Percentiles rank a stretch among this genome's conserved stretches.
Conservation (phyloP, 306 rosid species). For the Castanopsis chinensis region DNA sequence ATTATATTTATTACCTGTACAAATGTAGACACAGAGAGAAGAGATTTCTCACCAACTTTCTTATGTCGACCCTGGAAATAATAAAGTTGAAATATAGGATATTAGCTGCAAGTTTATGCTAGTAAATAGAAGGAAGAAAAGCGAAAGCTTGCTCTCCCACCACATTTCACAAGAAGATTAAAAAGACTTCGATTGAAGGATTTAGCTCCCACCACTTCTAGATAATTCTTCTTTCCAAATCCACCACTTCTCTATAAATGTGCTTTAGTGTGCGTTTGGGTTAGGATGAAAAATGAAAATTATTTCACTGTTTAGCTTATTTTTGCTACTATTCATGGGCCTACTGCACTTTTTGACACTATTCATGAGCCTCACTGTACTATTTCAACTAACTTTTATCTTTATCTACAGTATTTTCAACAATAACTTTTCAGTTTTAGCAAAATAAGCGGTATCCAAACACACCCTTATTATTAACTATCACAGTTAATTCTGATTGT, state of each 20-base stretch:
- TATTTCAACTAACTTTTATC: too few species aligned
- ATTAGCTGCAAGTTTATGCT: not conserved
- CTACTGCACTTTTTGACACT: too few species aligned
- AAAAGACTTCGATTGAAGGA: too few species aligned
- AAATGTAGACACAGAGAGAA: not conserved
- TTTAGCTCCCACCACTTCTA: not conserved
- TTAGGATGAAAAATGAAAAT: too few species aligned
- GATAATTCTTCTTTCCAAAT: too few species aligned
- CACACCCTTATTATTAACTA: not conserved
- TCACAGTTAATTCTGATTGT: not conserved
- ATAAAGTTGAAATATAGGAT: not conserved
- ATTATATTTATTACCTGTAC: not conserved
- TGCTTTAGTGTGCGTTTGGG: not conserved
- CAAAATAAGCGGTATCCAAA: too few species aligned
- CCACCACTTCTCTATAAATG: not conserved
- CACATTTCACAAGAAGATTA: not conserved
- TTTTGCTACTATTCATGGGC: too few species aligned
- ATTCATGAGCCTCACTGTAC: too few species aligned
- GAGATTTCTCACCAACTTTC: slow-evolving; percentile 2
- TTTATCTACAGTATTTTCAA: too few species aligned
- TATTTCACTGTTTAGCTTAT: too few species aligned
- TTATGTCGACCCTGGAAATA: not conserved
- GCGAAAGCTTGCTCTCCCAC: not conserved
- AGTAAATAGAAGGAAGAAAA: not conserved
- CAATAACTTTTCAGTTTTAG: too few species aligned